Evolutionary conservation across 192 early-diverging fungal species (phyloP).

Genomic region (Podila epicladia): DNA sequence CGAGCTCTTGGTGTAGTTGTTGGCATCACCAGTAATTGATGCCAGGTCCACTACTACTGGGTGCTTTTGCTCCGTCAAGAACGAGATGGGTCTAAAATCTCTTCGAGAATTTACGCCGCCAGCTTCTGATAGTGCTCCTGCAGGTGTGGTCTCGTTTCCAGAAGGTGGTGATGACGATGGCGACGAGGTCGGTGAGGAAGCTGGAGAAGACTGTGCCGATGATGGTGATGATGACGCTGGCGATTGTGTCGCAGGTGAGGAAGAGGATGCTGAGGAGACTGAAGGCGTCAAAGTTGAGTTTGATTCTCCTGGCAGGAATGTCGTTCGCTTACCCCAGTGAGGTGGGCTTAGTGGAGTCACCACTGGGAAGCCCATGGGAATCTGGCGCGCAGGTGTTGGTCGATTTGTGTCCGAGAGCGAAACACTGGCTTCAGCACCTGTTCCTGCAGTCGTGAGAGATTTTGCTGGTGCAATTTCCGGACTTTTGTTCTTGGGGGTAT

Average conservation of each 20-base stretch:
- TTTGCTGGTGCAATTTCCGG: background rate
- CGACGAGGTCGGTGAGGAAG: background rate
- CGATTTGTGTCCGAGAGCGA: constrained; percentile 15
- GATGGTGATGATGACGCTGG: background rate
- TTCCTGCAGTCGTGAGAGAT: constrained; percentile 4
- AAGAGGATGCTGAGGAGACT: background rate
- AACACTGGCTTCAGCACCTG: background rate
- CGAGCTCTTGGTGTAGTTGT: background rate
- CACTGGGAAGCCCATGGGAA: constrained; percentile 46
- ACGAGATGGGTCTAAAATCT: constrained; percentile 39
- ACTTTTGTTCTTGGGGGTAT: constrained; percentile 1
- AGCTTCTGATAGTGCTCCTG: constrained; percentile 14
- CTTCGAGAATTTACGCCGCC: constrained; percentile 13
- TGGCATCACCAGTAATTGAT: background rate
- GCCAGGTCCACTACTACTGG: constrained; percentile 1
- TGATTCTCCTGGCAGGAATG: background rate
- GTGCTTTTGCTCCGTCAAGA: constrained; percentile 25
- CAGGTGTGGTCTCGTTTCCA: constrained; percentile 6
- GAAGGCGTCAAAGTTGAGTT: background rate
- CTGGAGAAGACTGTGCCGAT: background rate
- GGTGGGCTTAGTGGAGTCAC: constrained; percentile 40
- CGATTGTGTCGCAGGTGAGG: background rate
- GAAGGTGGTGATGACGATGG: constrained; percentile 3
- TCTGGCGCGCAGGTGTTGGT: constrained; percentile 39
- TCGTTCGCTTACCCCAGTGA: constrained; percentile 21